Conservation (phyloP, 495 filamentous ascomycete species). For the Poronia punctata region DNA sequence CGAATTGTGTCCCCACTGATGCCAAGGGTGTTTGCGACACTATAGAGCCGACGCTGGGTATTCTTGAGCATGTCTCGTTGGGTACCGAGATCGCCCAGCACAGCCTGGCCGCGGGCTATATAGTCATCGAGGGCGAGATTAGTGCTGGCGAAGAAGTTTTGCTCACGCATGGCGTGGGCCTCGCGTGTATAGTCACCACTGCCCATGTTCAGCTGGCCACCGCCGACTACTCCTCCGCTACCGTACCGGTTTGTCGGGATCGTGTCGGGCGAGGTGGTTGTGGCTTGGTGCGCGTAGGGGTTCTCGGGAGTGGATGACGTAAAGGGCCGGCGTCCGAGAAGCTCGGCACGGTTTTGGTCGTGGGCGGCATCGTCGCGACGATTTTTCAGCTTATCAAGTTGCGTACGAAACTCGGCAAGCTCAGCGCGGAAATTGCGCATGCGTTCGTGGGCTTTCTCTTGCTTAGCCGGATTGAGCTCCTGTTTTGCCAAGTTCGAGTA, state of each 20-base stretch:
- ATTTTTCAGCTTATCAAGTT: conserved; percentile 68
- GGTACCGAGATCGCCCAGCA: conserved; percentile 79
- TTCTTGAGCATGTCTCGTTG: conserved; percentile 93
- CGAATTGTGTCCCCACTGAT: conserved; percentile 93
- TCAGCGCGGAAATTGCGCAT: conserved; percentile 80
- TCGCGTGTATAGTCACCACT: conserved; percentile 61
- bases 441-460: conserved; percentile 82
- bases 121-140: conserved; percentile 86
- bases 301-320: conserved; percentile 87
- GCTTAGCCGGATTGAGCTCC: conserved; percentile 79
- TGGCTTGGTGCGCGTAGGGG: conserved; percentile 66
- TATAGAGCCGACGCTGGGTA: conserved; percentile 85
- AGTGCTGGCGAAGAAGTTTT: conserved; percentile 74
- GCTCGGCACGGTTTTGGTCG: conserved; percentile 68
- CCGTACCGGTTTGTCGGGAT: conserved; percentile 26
- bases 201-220: conserved; percentile 45
- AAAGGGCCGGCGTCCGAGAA: conserved; percentile 86
- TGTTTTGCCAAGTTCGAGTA: conserved; percentile 80
- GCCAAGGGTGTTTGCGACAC: conserved; percentile 87
- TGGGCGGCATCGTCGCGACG: conserved; percentile 69
- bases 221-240: conserved; percentile 25
- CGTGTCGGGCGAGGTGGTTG: conserved; percentile 15
- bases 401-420: conserved; percentile 66
- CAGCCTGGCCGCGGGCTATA: conserved; percentile 80
- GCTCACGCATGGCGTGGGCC: conserved; percentile 80